Base-by-base conservation (phyloP, 2,329 filamentous ascomycete genomes). In the Nothomitra cinnamomea region DNA sequence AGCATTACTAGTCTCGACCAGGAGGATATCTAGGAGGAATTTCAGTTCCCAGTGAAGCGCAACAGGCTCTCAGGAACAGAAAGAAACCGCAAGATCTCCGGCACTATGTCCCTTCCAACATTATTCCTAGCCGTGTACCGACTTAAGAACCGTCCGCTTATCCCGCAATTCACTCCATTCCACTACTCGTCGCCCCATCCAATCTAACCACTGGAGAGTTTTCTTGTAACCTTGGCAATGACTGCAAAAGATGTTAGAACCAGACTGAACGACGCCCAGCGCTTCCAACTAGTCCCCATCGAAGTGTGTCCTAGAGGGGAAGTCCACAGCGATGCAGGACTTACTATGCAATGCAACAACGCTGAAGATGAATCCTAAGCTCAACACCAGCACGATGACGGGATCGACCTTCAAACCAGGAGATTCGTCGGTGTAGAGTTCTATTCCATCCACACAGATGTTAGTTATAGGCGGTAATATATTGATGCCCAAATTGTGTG, bases 371-470 rank as follows among this genome's bases (percentile, higher is more conserved):
- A 98, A 98, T 58, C 94, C 92, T 63, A 98, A 80, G 65, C 87
- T 94, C 62, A 98, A 77, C 61, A 95, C 92, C 65, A 98, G 78
- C 59, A 98, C 90, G 60, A 98, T 89, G 56, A 98, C 92, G 21
- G 92, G 92, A 69, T 98, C 92, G 60, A 98, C 92, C 76, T 95
- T 95, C 64, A 98, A 76, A 58, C 92, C 92, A 56, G 92, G 92
- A 60, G 87, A 94, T 75, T 98, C 92, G 67, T 98, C 92, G 55
- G 92, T 98, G 80, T 98, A 98, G 45, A 98, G 83, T 71, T 80
- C 84, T 88, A n/a, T 24, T n/a, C 13, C 24, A 8, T 5, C 17
- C 50, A 10, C 7, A 38, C 25, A 3, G 15, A 25, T 41, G 24
- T 43, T 13, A 49, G 50, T 28, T 40, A 51, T n/a, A n/a, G n/a